Conservation (phyloP, 345 rosid species). For the Brassica cretica region DNA sequence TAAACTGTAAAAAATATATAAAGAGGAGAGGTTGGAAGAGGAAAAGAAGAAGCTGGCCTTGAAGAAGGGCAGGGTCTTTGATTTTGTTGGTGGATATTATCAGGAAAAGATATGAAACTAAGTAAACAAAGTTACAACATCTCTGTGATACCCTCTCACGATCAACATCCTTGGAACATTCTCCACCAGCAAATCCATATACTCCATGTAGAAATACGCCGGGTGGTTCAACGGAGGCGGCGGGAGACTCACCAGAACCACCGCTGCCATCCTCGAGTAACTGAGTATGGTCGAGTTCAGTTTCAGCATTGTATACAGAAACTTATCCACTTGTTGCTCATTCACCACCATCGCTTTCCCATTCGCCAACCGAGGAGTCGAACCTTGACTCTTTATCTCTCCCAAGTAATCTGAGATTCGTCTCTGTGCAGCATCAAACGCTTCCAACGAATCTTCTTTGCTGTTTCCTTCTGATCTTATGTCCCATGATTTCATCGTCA, state of each 20-base stretch:
- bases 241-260: slow-evolving; percentile 82
- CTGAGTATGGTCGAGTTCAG: slow-evolving; percentile 76
- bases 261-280: slow-evolving; percentile 87
- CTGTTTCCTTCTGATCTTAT: slow-evolving; percentile 56
- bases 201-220: slow-evolving; percentile 96
- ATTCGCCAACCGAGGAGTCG: slow-evolving; percentile 59
- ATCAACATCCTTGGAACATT: slow-evolving; percentile 92
- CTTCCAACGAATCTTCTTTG: slow-evolving; percentile 75
- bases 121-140: slow-evolving; percentile 94
- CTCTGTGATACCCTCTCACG: slow-evolving; percentile 97
- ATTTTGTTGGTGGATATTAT: slow-evolving; percentile 15
- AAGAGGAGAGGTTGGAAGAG: not conserved
- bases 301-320: slow-evolving; percentile 76
- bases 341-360: slow-evolving; percentile 78
- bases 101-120: slow-evolving; percentile 41
- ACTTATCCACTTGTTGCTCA: slow-evolving; percentile 70
- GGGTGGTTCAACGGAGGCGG: slow-evolving; percentile 69
- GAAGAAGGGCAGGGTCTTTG: not conserved
- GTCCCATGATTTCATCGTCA: slow-evolving; percentile 96
- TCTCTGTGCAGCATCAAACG: slow-evolving; percentile 69
- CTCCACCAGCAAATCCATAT: slow-evolving; percentile 96
- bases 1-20: slow-evolving; percentile 18
- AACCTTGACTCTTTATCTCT: slow-evolving; percentile 59
- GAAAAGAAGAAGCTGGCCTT: slow-evolving; percentile 28
- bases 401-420: slow-evolving; percentile 66